Conservation (phyloP, 495 filamentous ascomycete genomes). For the Hypoxylon trugodes region DNA sequence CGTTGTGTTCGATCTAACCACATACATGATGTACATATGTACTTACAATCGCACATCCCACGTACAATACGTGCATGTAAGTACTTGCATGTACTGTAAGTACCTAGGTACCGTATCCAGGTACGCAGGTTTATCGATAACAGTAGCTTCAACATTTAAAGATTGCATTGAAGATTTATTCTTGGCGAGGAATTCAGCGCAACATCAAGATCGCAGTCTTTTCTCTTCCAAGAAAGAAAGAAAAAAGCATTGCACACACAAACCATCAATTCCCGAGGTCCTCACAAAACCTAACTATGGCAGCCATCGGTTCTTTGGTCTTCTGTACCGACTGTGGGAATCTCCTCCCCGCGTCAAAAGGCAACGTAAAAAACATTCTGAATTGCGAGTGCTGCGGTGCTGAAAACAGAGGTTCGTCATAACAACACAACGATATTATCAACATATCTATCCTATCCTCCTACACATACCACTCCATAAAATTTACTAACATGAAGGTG, state of each 20-base stretch:
- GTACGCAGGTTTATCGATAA: too few species aligned
- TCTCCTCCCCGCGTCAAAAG: conserved; percentile 80
- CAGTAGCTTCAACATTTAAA: too few species aligned
- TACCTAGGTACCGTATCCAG: not conserved
- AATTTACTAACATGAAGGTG: conserved; percentile 18
- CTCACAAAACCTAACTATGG: conserved; percentile 60
- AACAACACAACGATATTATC: not conserved
- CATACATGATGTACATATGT: not conserved
- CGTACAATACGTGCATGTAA: not conserved
- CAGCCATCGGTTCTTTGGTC: conserved; percentile 85
- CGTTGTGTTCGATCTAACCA: not conserved
- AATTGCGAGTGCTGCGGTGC: conserved; percentile 86
- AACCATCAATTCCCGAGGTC: not conserved
- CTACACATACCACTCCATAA: not conserved
- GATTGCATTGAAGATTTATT: too few species aligned
- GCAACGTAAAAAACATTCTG: conserved; percentile 75
- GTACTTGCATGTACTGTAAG: not conserved
- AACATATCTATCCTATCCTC: not conserved
- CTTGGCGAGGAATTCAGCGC: too few species aligned
- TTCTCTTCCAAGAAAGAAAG: not conserved
- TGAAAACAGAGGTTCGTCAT: conserved; percentile 74
- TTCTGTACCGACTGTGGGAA: conserved; percentile 97
- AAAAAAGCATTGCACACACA: too few species aligned
- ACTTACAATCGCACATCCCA: conserved; percentile 2
- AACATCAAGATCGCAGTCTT: too few species aligned